Evolutionary conservation across 345 rosid genomes (phyloP).

Genomic region (Melaleuca alternifolia): DNA sequence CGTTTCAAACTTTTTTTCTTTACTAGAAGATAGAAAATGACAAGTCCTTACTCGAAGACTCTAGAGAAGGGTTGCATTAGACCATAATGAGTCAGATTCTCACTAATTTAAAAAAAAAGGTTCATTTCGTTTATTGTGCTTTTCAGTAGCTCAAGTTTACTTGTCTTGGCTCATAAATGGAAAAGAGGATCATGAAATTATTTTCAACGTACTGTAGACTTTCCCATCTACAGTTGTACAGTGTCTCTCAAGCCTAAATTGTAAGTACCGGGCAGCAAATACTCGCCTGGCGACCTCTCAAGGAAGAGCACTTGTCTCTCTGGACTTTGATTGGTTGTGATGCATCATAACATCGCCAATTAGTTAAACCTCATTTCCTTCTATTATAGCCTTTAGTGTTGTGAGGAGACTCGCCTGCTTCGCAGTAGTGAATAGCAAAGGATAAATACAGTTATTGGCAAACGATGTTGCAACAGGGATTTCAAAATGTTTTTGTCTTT

Average conservation of each 20-base stretch:
- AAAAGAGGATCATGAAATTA: background rate
- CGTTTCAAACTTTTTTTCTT: too few species aligned
- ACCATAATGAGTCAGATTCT: too few species aligned
- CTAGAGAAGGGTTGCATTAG: too few species aligned
- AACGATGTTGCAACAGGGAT: background rate
- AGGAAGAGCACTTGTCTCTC: background rate
- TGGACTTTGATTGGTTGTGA: background rate
- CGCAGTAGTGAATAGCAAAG: background rate
- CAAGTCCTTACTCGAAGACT: too few species aligned
- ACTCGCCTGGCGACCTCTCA: background rate
- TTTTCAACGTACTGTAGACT: background rate
- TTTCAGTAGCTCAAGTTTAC: background rate
- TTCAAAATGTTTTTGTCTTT: too few species aligned
- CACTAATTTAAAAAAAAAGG: too few species aligned
- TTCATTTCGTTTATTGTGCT: background rate
- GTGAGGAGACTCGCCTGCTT: background rate
- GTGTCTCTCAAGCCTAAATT: accelerated
- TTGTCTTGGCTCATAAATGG: background rate
- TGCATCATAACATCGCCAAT: background rate
- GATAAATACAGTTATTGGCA: background rate
- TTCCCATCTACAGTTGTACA: background rate
- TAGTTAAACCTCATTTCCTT: background rate
- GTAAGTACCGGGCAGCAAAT: background rate
- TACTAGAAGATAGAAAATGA: too few species aligned
- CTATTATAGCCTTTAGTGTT: background rate